These are phyloP conservation scores for Phanerochaete sordida DNA, from an alignment of 768 basidiomycete genomes.

Conservation along the genomic window DNA sequence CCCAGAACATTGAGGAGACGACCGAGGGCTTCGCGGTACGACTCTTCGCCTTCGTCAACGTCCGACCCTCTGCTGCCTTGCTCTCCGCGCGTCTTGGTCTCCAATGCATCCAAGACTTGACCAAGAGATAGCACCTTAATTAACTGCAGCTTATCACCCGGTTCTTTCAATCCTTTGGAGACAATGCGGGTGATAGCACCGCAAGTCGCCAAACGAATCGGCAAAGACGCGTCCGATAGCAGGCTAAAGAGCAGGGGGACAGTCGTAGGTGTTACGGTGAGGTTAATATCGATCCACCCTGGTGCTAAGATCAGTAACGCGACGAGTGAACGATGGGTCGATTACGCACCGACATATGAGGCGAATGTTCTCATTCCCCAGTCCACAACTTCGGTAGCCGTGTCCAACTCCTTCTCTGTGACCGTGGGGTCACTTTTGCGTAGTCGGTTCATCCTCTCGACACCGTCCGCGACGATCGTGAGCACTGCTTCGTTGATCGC, in stretches of 20 bases:
- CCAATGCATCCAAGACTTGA: constrained; percentile 76
- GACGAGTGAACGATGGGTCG: not conserved
- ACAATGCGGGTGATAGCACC: constrained; percentile 79
- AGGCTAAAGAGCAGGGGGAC: constrained; percentile 82
- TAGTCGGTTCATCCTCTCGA: constrained; percentile 50
- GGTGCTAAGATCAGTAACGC: constrained; percentile 4
- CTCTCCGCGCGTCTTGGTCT: constrained; percentile 67
- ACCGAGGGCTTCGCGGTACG: constrained; percentile 86
- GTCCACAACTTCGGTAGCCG: constrained; percentile 77
- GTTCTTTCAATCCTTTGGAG: constrained; percentile 91
- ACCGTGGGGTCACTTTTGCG: constrained; percentile 43
- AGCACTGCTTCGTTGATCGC: constrained; percentile 85
- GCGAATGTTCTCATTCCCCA: constrained; percentile 91
- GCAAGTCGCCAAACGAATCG: constrained; percentile 81
- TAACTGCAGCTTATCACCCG: constrained; percentile 83
- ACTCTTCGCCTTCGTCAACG: constrained; percentile 84
- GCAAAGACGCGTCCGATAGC: constrained; percentile 71
- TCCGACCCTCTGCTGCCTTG: constrained; percentile 63
- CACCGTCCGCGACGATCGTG: constrained; percentile 72
- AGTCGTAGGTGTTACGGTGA: constrained; percentile 89
- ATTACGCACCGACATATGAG: constrained; percentile 90
- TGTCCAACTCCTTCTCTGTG: constrained; percentile 51
- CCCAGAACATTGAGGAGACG: constrained; percentile 81
- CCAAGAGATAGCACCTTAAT: constrained; percentile 86
- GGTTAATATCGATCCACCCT: constrained; percentile 98